These are phyloP conservation scores for Aureobasidium namibiae DNA, from an alignment of 2,329 filamentous ascomycete genomes.

Conservation along the genomic window DNA sequence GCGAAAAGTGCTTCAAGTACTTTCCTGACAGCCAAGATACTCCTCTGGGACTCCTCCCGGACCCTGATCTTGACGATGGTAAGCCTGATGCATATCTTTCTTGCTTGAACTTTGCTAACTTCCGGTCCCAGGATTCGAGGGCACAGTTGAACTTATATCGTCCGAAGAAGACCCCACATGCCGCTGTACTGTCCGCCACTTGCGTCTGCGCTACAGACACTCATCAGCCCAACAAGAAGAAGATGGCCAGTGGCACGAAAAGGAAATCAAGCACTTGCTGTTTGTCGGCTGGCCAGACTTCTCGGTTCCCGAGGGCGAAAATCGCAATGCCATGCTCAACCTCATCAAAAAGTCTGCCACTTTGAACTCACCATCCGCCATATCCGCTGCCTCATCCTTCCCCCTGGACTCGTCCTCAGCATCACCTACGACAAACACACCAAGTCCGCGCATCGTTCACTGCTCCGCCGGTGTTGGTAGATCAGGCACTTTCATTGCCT, in stretches of 20 bases:
- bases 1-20: conserved; percentile 84
- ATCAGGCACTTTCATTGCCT: conserved; percentile 88
- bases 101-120: neutral
- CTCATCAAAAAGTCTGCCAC: conserved; percentile 60
- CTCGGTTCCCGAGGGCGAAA: conserved; percentile 63
- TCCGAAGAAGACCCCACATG: conserved; percentile 47
- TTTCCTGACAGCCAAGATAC: conserved; percentile 51
- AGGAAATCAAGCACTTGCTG: conserved; percentile 71
- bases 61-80: conserved; percentile 21
- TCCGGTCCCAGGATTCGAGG: conserved; percentile 45
- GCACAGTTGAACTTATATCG: conserved; percentile 55
- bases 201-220: conserved; percentile 40
- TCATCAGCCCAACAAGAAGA: conserved; percentile 28
- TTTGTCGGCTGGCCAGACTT: conserved; percentile 90
- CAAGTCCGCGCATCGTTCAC: conserved; percentile 63
- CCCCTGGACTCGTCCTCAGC: neutral
- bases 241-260: conserved; percentile 41
- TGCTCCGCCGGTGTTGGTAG: conserved; percentile 85
- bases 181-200: conserved; percentile 63
- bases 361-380: conserved; percentile 40
- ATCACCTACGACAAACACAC: conserved; percentile 14
- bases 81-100: neutral
- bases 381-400: neutral
- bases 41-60: conserved; percentile 23
- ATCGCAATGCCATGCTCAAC: conserved; percentile 59